phyloP scores from a whole-genome alignment of 805 yeast genomes.

The Hanseniaspora osmophila region DNA sequence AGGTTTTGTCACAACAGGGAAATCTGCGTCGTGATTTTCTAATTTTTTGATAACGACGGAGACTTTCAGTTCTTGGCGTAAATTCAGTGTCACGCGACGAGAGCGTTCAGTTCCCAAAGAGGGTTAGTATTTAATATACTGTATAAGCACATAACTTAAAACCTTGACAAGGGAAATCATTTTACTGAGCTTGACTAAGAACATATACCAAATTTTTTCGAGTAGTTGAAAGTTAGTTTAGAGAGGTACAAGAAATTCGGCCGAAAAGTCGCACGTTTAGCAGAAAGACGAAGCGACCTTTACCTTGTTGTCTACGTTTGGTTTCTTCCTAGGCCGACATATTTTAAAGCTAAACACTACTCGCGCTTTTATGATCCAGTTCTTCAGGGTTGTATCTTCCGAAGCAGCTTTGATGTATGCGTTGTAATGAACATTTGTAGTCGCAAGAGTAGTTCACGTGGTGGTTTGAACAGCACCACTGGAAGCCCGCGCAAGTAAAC shows the following conservation, averaged over 20 bases:
- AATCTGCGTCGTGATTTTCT: no score
- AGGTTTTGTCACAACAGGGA: no score
- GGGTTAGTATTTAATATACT: no score
- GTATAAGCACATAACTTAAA: no score
- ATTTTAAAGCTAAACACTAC: conserved; percentile 34
- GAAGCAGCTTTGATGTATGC: conserved; percentile 27
- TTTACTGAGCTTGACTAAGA: no score
- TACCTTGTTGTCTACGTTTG: conserved; percentile 29
- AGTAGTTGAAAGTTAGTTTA: no score
- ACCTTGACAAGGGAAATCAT: no score
- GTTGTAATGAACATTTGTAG: conserved; percentile 34
- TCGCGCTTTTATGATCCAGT: conserved; percentile 35
- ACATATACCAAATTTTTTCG: no score
- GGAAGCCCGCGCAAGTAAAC: conserved; percentile 32
- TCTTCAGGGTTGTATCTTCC: conserved; percentile 25
- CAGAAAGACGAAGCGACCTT: conserved; percentile 15
- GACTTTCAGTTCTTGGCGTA: no score
- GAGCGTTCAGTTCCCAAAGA: no score
- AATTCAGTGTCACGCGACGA: no score
- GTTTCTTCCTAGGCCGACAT: conserved; percentile 23
- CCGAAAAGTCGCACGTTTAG: not conserved
- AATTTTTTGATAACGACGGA: no score
- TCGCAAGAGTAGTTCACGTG: conserved; percentile 33
- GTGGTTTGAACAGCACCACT: conserved; percentile 36
- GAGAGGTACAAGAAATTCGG: not conserved